phyloP scores from a whole-genome alignment of 1,284 basidiomycete species.

The Ustilago bromivora region DNA sequence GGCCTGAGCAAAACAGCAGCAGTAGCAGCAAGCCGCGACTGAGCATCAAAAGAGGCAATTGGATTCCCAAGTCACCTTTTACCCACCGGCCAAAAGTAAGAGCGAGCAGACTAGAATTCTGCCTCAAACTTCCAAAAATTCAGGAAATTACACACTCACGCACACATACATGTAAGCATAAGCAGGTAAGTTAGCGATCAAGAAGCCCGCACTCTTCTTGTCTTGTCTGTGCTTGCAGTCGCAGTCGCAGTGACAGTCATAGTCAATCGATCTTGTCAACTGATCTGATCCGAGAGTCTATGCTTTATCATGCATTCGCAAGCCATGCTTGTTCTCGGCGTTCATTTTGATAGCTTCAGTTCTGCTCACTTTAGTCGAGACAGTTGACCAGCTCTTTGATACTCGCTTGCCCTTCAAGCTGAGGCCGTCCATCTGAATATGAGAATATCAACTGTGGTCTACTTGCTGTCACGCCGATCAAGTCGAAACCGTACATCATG shows the following conservation, averaged over 20 bases:
- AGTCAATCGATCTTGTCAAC: conserved; percentile 4
- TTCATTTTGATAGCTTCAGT: background rate
- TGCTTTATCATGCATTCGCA: background rate
- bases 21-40: background rate
- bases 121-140: background rate
- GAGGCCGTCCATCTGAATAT: no score
- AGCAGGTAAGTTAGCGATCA: no score
- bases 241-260: background rate
- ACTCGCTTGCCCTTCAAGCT: no score
- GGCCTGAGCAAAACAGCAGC: background rate
- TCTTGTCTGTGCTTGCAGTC: no score
- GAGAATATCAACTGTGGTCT: no score
- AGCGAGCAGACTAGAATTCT: background rate
- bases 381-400: no score
- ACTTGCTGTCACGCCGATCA: no score
- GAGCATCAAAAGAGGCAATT: background rate
- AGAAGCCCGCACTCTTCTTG: background rate
- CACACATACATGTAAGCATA: conserved; percentile 1
- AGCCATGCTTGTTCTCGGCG: conserved; percentile 4
- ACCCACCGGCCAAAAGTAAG: background rate
- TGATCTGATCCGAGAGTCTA: background rate
- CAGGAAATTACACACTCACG: background rate
- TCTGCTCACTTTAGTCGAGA: background rate
- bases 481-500: no score
- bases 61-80: background rate